These are phyloP conservation scores for Thalassiosira livingstoniorum DNA, from an alignment of 352 stramenopile genomes.

Conservation along the genomic window DNA sequence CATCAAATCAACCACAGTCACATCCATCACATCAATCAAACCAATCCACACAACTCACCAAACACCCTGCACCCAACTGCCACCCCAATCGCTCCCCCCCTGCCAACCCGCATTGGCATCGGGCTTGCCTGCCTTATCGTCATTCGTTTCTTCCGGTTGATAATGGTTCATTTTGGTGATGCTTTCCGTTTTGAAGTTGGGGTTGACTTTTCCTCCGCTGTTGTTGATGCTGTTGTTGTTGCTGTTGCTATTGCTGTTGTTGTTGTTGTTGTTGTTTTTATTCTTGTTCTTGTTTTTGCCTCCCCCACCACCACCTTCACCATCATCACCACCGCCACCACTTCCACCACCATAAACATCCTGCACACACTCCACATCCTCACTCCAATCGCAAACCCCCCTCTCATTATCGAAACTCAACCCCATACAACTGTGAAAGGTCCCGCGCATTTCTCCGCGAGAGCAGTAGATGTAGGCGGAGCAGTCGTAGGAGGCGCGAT, in stretches of 20 bases:
- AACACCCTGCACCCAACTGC: conserved; percentile 53
- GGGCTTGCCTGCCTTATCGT: not conserved
- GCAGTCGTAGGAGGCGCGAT: conserved; percentile 56
- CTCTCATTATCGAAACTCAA: conserved; percentile 59
- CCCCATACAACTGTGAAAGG: conserved; percentile 52
- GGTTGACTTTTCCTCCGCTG: conserved; percentile 14
- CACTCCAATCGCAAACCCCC: conserved; percentile 51
- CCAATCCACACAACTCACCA: no score
- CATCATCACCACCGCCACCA: not conserved
- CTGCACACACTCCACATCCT: conserved; percentile 37
- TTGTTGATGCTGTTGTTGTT: not conserved
- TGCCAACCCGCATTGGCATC: conserved; percentile 23
- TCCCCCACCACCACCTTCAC: not conserved
- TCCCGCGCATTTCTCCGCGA: conserved; percentile 16
- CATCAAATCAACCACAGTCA: no score
- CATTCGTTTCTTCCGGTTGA: conserved; percentile 14
- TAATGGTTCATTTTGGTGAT: conserved; percentile 6
- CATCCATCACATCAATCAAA: no score
- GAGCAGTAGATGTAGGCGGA: conserved; percentile 50
- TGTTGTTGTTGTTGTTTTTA: no score
- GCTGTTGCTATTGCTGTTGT: not conserved
- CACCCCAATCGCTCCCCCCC: conserved; percentile 59
- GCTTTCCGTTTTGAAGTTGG: conserved; percentile 15
- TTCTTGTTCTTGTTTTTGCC: conserved; percentile 4
- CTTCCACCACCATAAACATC: not conserved